Evolutionary conservation across 495 filamentous ascomycete genomes (phyloP).

Genomic region (Geoglossum glabrum): DNA sequence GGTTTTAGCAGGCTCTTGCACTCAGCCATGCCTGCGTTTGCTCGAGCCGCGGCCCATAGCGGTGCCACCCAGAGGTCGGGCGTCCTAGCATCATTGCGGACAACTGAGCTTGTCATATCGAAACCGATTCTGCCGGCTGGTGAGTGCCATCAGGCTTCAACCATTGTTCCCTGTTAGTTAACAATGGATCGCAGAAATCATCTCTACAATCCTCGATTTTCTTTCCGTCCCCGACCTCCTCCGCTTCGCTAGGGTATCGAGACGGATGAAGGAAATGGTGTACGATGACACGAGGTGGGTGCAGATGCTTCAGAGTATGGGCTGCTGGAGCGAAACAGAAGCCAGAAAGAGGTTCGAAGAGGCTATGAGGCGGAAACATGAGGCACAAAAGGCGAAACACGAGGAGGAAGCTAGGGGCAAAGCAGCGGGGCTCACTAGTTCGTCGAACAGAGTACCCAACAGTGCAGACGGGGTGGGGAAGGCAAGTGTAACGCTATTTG

Average conservation of each 20-base stretch:
- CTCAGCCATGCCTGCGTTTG: background rate
- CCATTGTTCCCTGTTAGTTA: background rate
- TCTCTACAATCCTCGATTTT: constrained; percentile 74
- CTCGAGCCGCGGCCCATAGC: background rate
- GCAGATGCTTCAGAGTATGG: constrained; percentile 60
- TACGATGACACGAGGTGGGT: constrained; percentile 98
- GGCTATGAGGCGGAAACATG: constrained; percentile 42
- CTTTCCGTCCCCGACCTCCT: constrained; percentile 68
- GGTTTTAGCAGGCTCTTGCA: background rate
- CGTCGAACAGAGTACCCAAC: background rate
- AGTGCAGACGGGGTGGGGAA: constrained; percentile 9
- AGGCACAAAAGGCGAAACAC: constrained; percentile 32
- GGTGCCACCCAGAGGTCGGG: background rate
- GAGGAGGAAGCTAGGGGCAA: constrained; percentile 26
- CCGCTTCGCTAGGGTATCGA: constrained; percentile 69
- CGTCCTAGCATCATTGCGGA: background rate
- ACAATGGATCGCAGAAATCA: constrained; percentile 43
- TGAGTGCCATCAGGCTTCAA: background rate
- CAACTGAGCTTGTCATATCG: constrained; percentile 3
- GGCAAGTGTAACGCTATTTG: constrained; percentile 40
- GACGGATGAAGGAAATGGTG: constrained; percentile 89
- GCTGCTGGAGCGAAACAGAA: constrained; percentile 79
- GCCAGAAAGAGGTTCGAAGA: constrained; percentile 64
- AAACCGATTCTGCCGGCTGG: constrained; percentile 8
- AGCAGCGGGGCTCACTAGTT: constrained; percentile 19